phyloP scores from a whole-genome alignment of 2,329 filamentous ascomycete genomes.

The Aspergillus japonicus region DNA sequence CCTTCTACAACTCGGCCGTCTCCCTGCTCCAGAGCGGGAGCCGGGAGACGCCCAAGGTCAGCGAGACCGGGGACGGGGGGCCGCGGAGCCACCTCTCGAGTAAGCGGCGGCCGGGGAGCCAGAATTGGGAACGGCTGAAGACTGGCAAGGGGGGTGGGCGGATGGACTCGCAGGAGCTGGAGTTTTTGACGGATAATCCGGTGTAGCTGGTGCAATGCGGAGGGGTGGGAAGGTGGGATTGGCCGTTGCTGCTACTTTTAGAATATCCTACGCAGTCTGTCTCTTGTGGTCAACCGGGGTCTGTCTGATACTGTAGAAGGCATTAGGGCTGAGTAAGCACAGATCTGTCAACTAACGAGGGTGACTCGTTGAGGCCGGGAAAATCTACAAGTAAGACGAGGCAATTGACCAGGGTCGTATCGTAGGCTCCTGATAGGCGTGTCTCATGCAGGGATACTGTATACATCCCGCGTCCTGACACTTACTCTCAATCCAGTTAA shows the following conservation, averaged over 20 bases:
- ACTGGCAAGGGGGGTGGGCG: neutral
- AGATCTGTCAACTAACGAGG: too few species aligned
- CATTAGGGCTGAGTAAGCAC: too few species aligned
- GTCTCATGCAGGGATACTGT: neutral
- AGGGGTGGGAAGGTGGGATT: too few species aligned
- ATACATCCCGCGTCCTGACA: too few species aligned
- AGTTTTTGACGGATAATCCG: neutral
- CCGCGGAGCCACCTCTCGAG: neutral
- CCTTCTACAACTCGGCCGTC: neutral
- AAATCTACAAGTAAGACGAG: too few species aligned
- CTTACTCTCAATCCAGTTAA: too few species aligned
- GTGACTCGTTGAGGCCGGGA: too few species aligned
- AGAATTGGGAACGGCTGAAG: neutral
- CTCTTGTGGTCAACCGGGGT: too few species aligned
- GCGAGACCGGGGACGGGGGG: neutral
- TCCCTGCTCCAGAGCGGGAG: neutral
- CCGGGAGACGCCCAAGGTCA: neutral
- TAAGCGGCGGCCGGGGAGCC: neutral
- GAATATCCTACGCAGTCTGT: too few species aligned
- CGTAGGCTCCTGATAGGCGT: neutral
- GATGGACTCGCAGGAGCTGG: neutral
- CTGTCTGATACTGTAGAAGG: too few species aligned
- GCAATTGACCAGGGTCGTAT: neutral
- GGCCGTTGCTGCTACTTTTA: too few species aligned
- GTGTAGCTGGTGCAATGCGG: neutral